phyloP scores from a whole-genome alignment of 129 eudicot genomes.

The Kitagawia praeruptora region DNA sequence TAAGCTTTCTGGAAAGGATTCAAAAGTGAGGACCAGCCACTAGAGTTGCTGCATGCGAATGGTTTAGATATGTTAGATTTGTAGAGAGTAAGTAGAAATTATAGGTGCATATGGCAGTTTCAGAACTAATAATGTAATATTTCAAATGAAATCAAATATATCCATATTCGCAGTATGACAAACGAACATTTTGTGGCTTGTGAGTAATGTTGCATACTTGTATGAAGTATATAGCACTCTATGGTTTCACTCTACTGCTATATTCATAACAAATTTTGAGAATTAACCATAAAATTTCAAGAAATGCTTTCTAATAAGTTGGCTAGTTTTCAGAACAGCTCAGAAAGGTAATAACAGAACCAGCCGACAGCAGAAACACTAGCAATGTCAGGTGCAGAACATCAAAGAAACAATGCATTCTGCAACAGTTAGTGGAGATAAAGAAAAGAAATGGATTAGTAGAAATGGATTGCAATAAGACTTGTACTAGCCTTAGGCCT shows the following conservation, averaged over 20 bases:
- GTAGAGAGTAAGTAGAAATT: neutral
- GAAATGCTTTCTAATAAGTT: neutral
- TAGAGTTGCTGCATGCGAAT: neutral
- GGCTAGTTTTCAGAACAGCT: neutral
- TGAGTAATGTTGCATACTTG: neutral
- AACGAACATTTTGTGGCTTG: too few species aligned
- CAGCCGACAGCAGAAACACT: neutral
- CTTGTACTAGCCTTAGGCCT: too few species aligned
- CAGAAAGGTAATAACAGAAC: neutral
- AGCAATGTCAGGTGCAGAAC: neutral
- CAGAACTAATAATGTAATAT: too few species aligned
- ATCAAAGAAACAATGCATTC: too few species aligned
- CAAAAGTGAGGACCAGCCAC: slow-evolving; percentile 26
- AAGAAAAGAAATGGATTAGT: too few species aligned
- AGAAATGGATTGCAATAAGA: too few species aligned
- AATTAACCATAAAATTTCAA: too few species aligned
- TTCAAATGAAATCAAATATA: neutral
- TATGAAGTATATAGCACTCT: neutral
- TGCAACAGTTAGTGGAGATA: too few species aligned
- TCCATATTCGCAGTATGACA: too few species aligned
- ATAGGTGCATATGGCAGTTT: neutral
- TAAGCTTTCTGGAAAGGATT: slow-evolving; percentile 46
- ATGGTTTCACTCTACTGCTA: neutral
- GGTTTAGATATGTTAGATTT: neutral
- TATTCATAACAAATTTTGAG: neutral